Base-by-base conservation (phyloP, 495 filamentous ascomycete species). In the Neohortaea acidophila region DNA sequence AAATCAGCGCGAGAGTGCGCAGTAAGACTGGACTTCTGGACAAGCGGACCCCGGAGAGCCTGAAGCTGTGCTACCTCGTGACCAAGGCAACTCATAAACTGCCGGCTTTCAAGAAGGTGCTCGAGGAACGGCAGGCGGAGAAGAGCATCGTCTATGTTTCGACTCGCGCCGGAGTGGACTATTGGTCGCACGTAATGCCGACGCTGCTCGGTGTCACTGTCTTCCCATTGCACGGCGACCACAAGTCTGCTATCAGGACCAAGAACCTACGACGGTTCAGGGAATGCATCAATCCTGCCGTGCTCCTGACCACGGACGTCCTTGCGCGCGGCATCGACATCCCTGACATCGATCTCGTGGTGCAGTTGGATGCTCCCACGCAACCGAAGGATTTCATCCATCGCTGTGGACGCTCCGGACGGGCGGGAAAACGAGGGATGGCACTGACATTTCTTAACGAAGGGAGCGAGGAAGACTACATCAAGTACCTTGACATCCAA, bases 321-420 rank as follows among this genome's bases (percentile, higher is more conserved):
- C 79, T 81, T 10, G 81, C 85, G 18, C 70, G 85, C 33, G 86
- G 86, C 21, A 72, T 97, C 12, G 89, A 97, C 51, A 92, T 97
- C 44, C 89, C 91, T 1, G 78, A 83, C 40, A 84, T 94, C 23
- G 91, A 97, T 58, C 70, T 96, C 5, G 87, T 96, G 21, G 68
- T 94, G 2, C 87, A 96, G 55, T 66, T 94, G 34, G 89, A 97
- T 51, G 79, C 86, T 0, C 89, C 89, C 1, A 78, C 73, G 21
- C 87, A 94, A 53, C 84, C 89, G 0, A 94, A 94, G 57, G 82
- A 78, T 25, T 96, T 94, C 58, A 76, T 97, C 38, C 89, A 97
- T 60, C 77, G 89, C 40, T 91, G 84, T 50, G 89, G 89, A 2
- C 83, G 89, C 39, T 84, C 91, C 1, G 89, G 86, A 0, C 73